Conservation (phyloP, 2,329 filamentous ascomycete genomes). For the Ascochyta viciae-villosae region DNA sequence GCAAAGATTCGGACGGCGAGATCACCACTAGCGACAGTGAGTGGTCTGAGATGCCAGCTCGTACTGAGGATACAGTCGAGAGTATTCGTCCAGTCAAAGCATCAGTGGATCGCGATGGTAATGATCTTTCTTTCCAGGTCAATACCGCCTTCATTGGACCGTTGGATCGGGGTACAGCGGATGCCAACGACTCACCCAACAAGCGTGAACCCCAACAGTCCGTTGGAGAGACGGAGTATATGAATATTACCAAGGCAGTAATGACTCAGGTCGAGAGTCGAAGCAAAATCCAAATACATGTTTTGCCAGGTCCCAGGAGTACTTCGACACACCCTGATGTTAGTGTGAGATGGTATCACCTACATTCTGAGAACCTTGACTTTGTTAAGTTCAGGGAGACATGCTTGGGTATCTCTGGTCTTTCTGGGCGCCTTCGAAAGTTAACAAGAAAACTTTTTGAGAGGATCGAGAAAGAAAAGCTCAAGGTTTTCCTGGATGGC, state of each 20-base stretch:
- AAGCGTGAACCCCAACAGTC: slow-evolving; percentile 1
- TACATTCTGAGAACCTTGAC: slow-evolving; percentile 27
- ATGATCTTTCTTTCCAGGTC: slow-evolving; percentile 30
- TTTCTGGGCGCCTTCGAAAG: slow-evolving; percentile 26
- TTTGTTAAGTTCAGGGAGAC: slow-evolving; percentile 34
- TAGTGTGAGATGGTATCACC: slow-evolving; percentile 37
- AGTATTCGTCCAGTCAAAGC: background rate
- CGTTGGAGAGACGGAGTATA: slow-evolving; percentile 24
- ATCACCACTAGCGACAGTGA: slow-evolving; percentile 6
- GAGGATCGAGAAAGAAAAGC: slow-evolving; percentile 35
- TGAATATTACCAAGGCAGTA: slow-evolving; percentile 36
- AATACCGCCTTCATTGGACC: slow-evolving; percentile 16
- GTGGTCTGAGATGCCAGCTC: background rate
- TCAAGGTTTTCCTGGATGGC: slow-evolving; percentile 34
- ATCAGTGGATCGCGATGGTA: slow-evolving; percentile 33
- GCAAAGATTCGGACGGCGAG: background rate
- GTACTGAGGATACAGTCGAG: background rate
- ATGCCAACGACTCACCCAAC: background rate
- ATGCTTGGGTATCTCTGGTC: slow-evolving; percentile 29
- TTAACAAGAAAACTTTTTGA: slow-evolving; percentile 26
- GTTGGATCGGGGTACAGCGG: background rate
- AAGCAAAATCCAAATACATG: slow-evolving; percentile 30
- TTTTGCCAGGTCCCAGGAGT: slow-evolving; percentile 32
- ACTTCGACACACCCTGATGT: slow-evolving; percentile 9
- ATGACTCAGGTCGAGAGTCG: slow-evolving; percentile 20